Base-by-base conservation (phyloP, 371 early-diverging fungal genomes). In the Basidiobolus meristosporus region DNA sequence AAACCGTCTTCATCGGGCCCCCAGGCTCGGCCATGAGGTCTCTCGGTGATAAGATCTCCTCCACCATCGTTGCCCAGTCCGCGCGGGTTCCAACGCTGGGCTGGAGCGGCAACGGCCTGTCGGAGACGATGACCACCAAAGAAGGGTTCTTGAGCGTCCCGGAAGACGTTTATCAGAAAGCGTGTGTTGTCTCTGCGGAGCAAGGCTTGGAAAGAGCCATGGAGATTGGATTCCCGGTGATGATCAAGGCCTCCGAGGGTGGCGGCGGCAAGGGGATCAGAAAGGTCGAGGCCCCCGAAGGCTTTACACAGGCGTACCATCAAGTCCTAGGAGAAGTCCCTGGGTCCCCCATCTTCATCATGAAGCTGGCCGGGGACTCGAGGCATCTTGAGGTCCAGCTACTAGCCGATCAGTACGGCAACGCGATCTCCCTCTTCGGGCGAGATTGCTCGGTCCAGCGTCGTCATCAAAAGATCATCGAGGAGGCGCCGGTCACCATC, bases 221-320 rank as follows among this genome's bases (percentile, higher is more conserved):
- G 41, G 65, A 73, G 48, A 87, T 96, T 36, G 95, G 92, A 2
- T 98, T 78, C 60, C 98, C 98, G 10, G 72, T 97, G 50, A 96
- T 98, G 95, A 85, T 97, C 59, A 98, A 98, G 63, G 97, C 95
- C n/a, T 87, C 88, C 9, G 92, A 96, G 62, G 97, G 97, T 53
- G 99, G 99, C 43, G 99, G 99, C 46, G 99, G 99, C 41, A 98
- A 98, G 63, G 98, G 98, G 50, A 98, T 98, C 46, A 82, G 95
- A 46, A 83, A 80, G 60, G 92, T 92, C 11, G 69, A 82, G 26
- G 66, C 68, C 38, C 64, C 66, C 26, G 59, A 63, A 11, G 57
- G 65, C 41, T 91, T 97, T 54, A 53, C 61, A 14, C 68, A 74
- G 33, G 56, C 77, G 9, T 96, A 87, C 54, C 53, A 63, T 46